Conservation (phyloP, 1,284 basidiomycete species). For the Ceratobasidium sp. region DNA sequence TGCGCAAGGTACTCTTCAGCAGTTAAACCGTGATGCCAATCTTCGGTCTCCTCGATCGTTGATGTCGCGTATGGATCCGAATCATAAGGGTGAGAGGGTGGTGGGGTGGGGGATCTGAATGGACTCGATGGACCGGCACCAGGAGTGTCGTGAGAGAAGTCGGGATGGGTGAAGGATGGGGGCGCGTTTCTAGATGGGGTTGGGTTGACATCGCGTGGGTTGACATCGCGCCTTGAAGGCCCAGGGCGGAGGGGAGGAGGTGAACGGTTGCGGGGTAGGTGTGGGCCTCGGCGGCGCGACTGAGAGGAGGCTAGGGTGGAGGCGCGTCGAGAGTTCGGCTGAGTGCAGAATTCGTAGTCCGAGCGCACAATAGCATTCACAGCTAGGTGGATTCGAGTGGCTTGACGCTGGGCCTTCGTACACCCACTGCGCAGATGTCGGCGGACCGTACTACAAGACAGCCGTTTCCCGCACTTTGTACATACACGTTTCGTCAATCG, state of each 20-base stretch:
- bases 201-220: background rate
- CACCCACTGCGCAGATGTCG: background rate
- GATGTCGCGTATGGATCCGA: background rate
- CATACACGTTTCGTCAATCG: too few species aligned
- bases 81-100: background rate
- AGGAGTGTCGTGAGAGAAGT: background rate
- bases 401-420: background rate
- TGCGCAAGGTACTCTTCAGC: background rate
- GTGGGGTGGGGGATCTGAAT: background rate
- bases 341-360: too few species aligned
- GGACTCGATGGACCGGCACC: conserved; percentile 3
- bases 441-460: background rate
- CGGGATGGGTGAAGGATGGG: background rate
- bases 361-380: background rate
- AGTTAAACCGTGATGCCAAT: background rate
- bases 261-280: background rate
- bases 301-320: background rate
- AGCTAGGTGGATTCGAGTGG: background rate
- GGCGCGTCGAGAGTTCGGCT: too few species aligned
- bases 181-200: background rate
- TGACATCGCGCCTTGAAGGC: too few species aligned
- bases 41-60: background rate
- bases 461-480: too few species aligned
- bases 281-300: background rate
- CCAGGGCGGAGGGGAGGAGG: background rate